Percentiles rank a stretch among this genome's conserved stretches.
These are phyloP conservation scores for Trapa incisa DNA, from an alignment of 345 rosid genomes.

Conservation along the genomic window DNA sequence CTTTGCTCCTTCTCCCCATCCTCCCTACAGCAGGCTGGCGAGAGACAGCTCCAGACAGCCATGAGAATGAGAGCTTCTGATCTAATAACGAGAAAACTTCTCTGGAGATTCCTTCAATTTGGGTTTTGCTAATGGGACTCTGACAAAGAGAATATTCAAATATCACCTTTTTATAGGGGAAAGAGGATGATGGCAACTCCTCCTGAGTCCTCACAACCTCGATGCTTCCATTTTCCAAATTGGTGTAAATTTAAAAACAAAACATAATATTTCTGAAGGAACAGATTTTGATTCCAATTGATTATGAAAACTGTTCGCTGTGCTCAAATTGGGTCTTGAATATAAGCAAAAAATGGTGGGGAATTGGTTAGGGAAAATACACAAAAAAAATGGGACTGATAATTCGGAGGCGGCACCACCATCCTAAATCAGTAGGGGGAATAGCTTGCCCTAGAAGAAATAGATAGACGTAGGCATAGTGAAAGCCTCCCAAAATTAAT, in stretches of 20 bases:
- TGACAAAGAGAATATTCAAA: not conserved
- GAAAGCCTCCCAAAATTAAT: too few species aligned
- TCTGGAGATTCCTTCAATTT: not conserved
- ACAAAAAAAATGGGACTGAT: too few species aligned
- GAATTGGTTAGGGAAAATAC: too few species aligned
- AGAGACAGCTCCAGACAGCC: conserved; percentile 3
- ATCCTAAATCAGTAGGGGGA: too few species aligned
- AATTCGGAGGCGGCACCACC: too few species aligned
- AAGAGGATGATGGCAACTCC: conserved; percentile 1
- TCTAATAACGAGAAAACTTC: not conserved
- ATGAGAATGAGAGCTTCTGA: not conserved
- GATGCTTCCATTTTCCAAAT: not conserved
- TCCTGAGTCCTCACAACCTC: too few species aligned
- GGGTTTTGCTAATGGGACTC: not conserved
- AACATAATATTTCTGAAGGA: not conserved
- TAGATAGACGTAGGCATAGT: too few species aligned
- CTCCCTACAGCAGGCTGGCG: not conserved
- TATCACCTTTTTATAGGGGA: not conserved
- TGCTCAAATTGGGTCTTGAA: too few species aligned
- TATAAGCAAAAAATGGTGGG: too few species aligned
- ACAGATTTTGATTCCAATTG: too few species aligned
- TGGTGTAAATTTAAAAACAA: not conserved
- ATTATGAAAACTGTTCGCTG: too few species aligned
- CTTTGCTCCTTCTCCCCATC: not conserved
- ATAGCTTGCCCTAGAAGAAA: too few species aligned